Conservation (phyloP, 2,329 filamentous ascomycete genomes). For the Periglandula ipomoeae region DNA sequence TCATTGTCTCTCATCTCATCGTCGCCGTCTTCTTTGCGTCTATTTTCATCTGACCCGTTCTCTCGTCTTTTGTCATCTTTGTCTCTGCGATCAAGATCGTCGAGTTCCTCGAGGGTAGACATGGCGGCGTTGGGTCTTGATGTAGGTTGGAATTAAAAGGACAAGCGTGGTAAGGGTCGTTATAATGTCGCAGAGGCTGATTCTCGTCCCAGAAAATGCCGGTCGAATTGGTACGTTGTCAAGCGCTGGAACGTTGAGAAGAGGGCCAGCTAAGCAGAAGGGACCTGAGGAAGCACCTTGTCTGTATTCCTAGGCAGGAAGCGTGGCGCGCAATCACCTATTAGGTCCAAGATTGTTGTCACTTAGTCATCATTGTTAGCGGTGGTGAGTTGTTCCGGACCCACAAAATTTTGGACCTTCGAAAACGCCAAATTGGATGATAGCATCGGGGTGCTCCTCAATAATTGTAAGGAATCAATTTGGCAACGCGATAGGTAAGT, state of each 20-base stretch:
- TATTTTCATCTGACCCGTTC: constrained; percentile 22
- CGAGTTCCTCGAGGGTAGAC: constrained; percentile 88
- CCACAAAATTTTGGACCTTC: neutral
- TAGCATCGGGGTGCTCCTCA: no score
- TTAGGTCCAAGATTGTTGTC: neutral
- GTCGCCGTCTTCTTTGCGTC: constrained; percentile 46
- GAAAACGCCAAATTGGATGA: neutral
- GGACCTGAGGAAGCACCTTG: neutral
- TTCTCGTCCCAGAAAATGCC: no score
- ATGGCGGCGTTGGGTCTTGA: constrained; percentile 36
- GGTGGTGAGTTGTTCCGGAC: neutral
- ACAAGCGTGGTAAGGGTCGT: neutral
- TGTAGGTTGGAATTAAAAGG: neutral
- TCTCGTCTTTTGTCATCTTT: constrained; percentile 56
- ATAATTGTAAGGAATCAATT: no score
- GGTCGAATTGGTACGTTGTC: neutral
- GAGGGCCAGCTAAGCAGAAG: neutral
- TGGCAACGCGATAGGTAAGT: neutral
- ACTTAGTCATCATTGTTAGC: neutral
- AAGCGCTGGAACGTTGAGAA: neutral
- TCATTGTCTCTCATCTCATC: constrained; percentile 88
- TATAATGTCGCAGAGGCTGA: no score
- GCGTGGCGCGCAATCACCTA: constrained; percentile 14
- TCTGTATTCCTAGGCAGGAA: constrained; percentile 12
- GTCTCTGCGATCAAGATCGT: constrained; percentile 74